Conservation (phyloP, 176 grass and related monocot species). For the Oryza punctata region DNA sequence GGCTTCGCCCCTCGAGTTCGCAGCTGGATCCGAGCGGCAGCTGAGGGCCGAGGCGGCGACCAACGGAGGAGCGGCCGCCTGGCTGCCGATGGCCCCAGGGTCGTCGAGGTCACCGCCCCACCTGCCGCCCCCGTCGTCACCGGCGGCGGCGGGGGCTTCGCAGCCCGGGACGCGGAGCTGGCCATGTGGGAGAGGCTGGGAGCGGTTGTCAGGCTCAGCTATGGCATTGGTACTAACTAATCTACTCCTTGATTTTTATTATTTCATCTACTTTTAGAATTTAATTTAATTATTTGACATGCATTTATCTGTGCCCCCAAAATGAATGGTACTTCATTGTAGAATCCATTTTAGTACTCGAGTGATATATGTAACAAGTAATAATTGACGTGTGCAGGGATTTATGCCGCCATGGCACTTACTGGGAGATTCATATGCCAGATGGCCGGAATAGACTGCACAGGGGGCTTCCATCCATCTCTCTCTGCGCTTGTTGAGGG, state of each 20-base stretch:
- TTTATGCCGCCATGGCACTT: constrained; percentile 87
- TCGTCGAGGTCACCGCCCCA: constrained; percentile 40
- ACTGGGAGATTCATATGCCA: constrained; percentile 84
- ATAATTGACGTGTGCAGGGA: constrained; percentile 44
- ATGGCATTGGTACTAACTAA: constrained; percentile 64
- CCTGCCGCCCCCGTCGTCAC: not conserved
- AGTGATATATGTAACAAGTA: no score
- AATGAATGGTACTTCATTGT: no score
- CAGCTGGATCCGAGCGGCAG: constrained; percentile 37
- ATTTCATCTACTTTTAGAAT: no score
- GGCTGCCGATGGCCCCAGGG: constrained; percentile 48
- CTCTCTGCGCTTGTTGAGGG: constrained; percentile 76
- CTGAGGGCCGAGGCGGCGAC: constrained; percentile 31
- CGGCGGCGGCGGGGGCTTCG: not conserved
- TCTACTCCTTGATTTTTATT: no score
- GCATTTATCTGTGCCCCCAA: no score
- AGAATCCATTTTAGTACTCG: not conserved
- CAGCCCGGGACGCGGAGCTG: constrained; percentile 59
- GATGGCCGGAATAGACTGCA: constrained; percentile 70
- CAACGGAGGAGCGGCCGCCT: constrained; percentile 10
- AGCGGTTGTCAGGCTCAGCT: constrained; percentile 82
- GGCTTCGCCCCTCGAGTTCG: constrained; percentile 30
- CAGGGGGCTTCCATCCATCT: constrained; percentile 76
- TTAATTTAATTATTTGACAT: no score
- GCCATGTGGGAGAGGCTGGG: constrained; percentile 83